Conservation (phyloP, 2,329 filamentous ascomycete species). For the Trichoderma brevicompactum region DNA sequence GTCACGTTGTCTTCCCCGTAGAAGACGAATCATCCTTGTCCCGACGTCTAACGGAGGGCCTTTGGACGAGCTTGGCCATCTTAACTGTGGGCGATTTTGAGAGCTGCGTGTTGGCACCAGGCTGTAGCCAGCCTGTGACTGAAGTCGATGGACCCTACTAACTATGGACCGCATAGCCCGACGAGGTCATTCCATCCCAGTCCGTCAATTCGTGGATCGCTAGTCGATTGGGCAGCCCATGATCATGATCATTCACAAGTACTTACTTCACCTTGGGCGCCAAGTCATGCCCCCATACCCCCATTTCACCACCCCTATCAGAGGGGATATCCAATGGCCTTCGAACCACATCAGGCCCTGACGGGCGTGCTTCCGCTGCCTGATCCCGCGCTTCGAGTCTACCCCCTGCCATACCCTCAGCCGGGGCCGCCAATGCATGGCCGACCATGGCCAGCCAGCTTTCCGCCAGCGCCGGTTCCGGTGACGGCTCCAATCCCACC, state of each 20-base stretch:
- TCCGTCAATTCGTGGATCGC: slow-evolving; percentile 20
- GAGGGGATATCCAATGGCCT: slow-evolving; percentile 30
- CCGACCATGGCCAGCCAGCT: slow-evolving; percentile 8
- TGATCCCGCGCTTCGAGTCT: slow-evolving; percentile 32
- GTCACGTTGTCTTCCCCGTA: neutral
- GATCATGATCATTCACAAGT: slow-evolving; percentile 2
- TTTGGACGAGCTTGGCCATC: neutral
- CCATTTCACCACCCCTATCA: slow-evolving; percentile 33
- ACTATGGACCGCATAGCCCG: slow-evolving; percentile 39
- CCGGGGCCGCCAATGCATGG: slow-evolving; percentile 9
- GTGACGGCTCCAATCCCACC: slow-evolving; percentile 1
- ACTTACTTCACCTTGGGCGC: neutral
- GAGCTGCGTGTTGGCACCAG: neutral
- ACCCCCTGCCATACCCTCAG: slow-evolving; percentile 30
- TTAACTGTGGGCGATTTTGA: neutral
- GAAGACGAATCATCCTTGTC: neutral
- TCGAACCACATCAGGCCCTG: neutral
- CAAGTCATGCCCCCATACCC: slow-evolving; percentile 27
- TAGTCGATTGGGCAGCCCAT: slow-evolving; percentile 23
- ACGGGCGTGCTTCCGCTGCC: slow-evolving; percentile 36
- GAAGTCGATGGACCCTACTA: slow-evolving; percentile 40
- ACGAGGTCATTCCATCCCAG: slow-evolving; percentile 23
- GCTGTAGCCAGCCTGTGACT: slow-evolving; percentile 1
- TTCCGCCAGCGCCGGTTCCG: slow-evolving; percentile 6
- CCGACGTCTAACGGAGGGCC: neutral